Conservation (phyloP, 441 rosid species). For the Gossypium laxum region DNA sequence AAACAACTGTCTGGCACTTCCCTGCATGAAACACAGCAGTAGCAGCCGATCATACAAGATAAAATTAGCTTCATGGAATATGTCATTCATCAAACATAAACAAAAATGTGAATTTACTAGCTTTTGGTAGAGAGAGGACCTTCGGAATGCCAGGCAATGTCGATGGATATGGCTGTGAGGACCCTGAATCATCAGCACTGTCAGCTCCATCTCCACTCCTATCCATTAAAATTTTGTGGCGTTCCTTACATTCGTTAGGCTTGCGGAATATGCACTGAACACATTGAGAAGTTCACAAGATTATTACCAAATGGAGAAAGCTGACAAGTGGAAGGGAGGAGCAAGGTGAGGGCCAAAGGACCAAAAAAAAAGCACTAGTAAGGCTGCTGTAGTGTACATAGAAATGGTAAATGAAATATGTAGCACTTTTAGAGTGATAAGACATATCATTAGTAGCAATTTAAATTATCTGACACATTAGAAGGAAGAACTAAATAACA, state of each 20-base stretch:
- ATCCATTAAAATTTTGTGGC: constrained; percentile 90
- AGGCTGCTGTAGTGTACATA: not conserved
- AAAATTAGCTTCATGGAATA: constrained; percentile 19
- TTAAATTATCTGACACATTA: constrained; percentile 5
- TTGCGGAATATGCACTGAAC: constrained; percentile 83
- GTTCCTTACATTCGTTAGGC: constrained; percentile 91
- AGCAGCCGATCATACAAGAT: constrained; percentile 13
- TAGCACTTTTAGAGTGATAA: constrained; percentile 2
- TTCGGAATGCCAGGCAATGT: constrained; percentile 98
- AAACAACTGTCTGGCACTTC: constrained; percentile 97
- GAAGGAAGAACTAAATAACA: not conserved
- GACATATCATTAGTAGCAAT: not conserved
- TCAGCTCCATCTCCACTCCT: constrained; percentile 91
- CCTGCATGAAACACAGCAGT: constrained; percentile 48
- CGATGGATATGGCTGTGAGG: constrained; percentile 95
- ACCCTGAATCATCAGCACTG: constrained; percentile 97
- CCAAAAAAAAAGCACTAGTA: not conserved
- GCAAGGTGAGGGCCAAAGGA: not conserved
- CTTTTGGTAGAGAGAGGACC: constrained; percentile 30
- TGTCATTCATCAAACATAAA: constrained; percentile 13
- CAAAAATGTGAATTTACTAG: not conserved
- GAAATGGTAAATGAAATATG: constrained; percentile 4
- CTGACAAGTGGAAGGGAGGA: not conserved
- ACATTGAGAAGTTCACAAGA: constrained; percentile 14
- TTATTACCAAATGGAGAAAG: constrained; percentile 8